Conservation (phyloP, 805 yeast genomes). For the Candida rishiriensis region DNA sequence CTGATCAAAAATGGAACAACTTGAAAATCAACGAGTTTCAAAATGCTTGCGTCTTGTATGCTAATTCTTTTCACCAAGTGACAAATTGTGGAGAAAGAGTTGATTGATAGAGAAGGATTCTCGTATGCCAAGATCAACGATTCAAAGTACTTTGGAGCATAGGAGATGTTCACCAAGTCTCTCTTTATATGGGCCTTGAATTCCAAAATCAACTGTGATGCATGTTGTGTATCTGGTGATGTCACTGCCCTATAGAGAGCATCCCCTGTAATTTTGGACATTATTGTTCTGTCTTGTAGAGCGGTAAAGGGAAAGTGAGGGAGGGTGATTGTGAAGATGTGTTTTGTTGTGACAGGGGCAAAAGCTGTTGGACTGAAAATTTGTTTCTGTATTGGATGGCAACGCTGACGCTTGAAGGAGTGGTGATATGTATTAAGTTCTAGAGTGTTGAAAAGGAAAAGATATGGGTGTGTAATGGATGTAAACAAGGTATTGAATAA, state of each 20-base stretch:
- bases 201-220: slow-evolving; percentile 25
- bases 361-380: too few species aligned
- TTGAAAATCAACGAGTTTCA: slow-evolving; percentile 38
- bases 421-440: too few species aligned
- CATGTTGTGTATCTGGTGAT: slow-evolving; percentile 13
- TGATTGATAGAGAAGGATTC: slow-evolving; percentile 34
- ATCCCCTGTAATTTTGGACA: slow-evolving; percentile 21
- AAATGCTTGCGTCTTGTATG: slow-evolving; percentile 46
- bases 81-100: slow-evolving; percentile 48
- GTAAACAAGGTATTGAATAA: too few species aligned
- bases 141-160: slow-evolving; percentile 48
- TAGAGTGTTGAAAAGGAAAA: too few species aligned
- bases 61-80: slow-evolving; percentile 55
- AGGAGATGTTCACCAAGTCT: slow-evolving; percentile 46
- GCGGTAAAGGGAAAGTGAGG: too few species aligned
- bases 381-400: too few species aligned
- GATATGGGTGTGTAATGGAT: too few species aligned
- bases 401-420: too few species aligned
- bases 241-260: slow-evolving; percentile 22
- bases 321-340: too few species aligned
- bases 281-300: neutral
- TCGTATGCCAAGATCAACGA: slow-evolving; percentile 43
- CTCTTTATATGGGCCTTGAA: slow-evolving; percentile 53
- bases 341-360: too few species aligned
- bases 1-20: slow-evolving; percentile 50